phyloP scores from a whole-genome alignment of 768 basidiomycete species.

The Mrakia hoshinonis region DNA sequence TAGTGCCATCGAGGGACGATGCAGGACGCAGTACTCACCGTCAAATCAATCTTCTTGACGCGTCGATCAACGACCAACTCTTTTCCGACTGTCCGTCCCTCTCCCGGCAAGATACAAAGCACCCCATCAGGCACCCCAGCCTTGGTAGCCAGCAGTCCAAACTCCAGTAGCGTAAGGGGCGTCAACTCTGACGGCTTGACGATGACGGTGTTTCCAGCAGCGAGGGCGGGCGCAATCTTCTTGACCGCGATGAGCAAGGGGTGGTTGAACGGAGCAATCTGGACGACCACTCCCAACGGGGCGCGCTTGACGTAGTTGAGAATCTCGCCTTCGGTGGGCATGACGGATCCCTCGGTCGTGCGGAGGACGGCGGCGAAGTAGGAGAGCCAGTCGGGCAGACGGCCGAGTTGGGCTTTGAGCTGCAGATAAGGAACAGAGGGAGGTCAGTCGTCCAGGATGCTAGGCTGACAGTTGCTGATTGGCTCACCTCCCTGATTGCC shows the following conservation, averaged over 20 bases:
- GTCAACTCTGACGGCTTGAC: constrained; percentile 77
- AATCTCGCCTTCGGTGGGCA: constrained; percentile 70
- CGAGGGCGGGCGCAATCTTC: constrained; percentile 76
- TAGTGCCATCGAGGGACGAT: not conserved
- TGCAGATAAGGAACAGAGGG: constrained; percentile 37
- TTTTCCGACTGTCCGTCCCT: constrained; percentile 56
- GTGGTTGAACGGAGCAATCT: constrained; percentile 70
- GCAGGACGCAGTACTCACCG: constrained; percentile 46
- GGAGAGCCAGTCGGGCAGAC: constrained; percentile 81
- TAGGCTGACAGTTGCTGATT: not conserved
- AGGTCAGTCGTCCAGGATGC: not conserved
- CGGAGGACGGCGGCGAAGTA: constrained; percentile 68
- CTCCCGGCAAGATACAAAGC: constrained; percentile 65
- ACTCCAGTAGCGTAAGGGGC: constrained; percentile 69
- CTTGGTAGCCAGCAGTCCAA: constrained; percentile 55
- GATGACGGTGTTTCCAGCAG: constrained; percentile 73
- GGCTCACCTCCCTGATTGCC: constrained; percentile 9
- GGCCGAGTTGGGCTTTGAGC: constrained; percentile 63
- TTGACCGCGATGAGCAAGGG: constrained; percentile 80
- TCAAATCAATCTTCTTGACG: constrained; percentile 73
- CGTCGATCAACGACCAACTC: constrained; percentile 57
- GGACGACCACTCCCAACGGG: constrained; percentile 74
- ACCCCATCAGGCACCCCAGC: constrained; percentile 75
- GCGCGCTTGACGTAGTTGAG: constrained; percentile 70
- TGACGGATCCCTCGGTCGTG: constrained; percentile 55